Conservation (phyloP, 805 yeast genomes). For the Ogataea kodamae region DNA sequence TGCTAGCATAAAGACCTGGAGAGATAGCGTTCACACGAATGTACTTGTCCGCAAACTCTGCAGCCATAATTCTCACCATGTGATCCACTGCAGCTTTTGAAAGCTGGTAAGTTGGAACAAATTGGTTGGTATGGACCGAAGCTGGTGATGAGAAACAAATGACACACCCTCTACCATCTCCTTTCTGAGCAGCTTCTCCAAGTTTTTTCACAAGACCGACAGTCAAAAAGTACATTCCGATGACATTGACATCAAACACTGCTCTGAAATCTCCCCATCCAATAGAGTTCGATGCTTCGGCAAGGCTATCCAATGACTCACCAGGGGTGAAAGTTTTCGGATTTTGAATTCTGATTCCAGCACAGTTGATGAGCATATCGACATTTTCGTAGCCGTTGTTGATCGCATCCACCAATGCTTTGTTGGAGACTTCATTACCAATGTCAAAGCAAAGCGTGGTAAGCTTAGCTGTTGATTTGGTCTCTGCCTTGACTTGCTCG, state of each 20-base stretch:
- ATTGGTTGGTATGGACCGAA: conserved; percentile 23
- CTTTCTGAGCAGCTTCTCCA: conserved; percentile 23
- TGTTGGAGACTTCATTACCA: conserved; percentile 21
- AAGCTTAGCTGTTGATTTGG: conserved; percentile 16
- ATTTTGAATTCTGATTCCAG: conserved; percentile 25
- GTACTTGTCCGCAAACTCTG: conserved; percentile 25
- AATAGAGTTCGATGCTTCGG: conserved; percentile 22
- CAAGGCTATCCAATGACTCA: conserved; percentile 18
- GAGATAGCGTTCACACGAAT: conserved; percentile 26
- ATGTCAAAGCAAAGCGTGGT: conserved; percentile 22
- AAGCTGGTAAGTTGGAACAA: conserved; percentile 25
- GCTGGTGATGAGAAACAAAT: conserved; percentile 24
- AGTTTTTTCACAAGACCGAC: conserved; percentile 22
- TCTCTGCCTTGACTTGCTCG: conserved; percentile 16
- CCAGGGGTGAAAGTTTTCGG: conserved; percentile 19
- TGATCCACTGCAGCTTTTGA: conserved; percentile 23
- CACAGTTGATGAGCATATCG: conserved; percentile 24
- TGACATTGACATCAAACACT: conserved; percentile 24
- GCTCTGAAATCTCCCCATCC: conserved; percentile 22
- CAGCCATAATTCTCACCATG: conserved; percentile 28
- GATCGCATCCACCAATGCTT: conserved; percentile 16
- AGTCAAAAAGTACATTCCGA: conserved; percentile 25
- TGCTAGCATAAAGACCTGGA: conserved; percentile 23
- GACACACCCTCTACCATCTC: conserved; percentile 24
- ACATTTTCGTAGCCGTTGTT: conserved; percentile 19